These are phyloP conservation scores for Aspergillus uvarum DNA, from an alignment of 2,329 filamentous ascomycete genomes.

Conservation along the genomic window DNA sequence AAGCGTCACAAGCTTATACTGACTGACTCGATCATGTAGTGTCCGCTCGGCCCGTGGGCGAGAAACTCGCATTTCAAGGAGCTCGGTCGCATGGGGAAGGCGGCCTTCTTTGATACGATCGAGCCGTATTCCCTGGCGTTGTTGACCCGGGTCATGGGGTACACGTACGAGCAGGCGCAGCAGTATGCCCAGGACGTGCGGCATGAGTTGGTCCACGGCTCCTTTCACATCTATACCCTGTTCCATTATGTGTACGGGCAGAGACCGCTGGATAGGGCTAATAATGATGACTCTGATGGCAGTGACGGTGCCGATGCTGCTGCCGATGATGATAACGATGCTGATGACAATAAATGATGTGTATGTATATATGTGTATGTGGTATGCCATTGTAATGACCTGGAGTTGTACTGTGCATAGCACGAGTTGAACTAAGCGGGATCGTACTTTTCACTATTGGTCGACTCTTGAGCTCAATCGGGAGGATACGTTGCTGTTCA, in stretches of 20 bases:
- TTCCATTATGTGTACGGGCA: conserved; percentile 37
- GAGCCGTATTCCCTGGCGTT: conserved; percentile 42
- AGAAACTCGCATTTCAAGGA: conserved; percentile 36
- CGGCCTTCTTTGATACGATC: conserved; percentile 32
- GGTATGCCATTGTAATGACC: no score
- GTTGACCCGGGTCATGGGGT: conserved; percentile 39
- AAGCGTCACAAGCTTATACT: neutral
- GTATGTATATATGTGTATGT: no score
- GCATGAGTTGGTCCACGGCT: conserved; percentile 24
- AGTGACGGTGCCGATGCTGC: neutral
- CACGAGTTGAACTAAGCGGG: no score
- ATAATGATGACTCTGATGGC: conserved; percentile 1
- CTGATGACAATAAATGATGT: conserved; percentile 1
- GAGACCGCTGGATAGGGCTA: conserved; percentile 23
- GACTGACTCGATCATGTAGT: conserved; percentile 22
- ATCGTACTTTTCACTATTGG: no score
- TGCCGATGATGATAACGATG: neutral
- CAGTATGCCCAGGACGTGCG: conserved; percentile 31
- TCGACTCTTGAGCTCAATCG: no score
- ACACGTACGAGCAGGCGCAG: conserved; percentile 31
- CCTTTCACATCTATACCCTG: conserved; percentile 30
- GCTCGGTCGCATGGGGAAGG: conserved; percentile 34
- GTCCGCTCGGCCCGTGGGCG: conserved; percentile 36
- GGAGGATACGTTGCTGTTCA: no score
- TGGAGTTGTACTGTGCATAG: no score